Base-by-base conservation (phyloP, 257 asterid species). In the Striga asiatica region DNA sequence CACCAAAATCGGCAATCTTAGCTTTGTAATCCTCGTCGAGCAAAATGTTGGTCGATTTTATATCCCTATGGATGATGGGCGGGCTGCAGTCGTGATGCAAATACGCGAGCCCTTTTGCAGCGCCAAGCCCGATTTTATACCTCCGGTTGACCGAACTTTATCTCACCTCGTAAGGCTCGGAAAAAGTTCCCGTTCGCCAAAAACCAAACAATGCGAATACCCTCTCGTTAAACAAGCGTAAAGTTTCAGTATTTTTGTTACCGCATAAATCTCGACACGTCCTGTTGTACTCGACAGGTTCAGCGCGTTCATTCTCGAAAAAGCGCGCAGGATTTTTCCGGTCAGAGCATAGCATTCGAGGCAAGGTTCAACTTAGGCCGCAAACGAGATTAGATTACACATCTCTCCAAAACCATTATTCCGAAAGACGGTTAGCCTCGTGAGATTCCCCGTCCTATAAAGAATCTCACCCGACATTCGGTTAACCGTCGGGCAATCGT, bases 71-170 rank as follows among this genome's bases (percentile, higher is more conserved):
- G 39, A 89, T 74, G 47, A 89, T 80, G 8, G 80, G 68, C 3
- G 91, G 93, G 66, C 62, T 68, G 60, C 93, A 87, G 61, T 87
- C 98, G 48, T 81, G 89, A 57, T 91, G 98, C 50, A 91, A 57
- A 54, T 91, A 91, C 3, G 96, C 83, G 14, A 91, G 68, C 49
- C 96, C 98, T 71, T 87, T 91, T 1, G 98, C 98, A 18, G 94
- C 81, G 16, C 98, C 96, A 2, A 89, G 51, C 1, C 94, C 96
- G 3, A 89, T 81, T 61, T 52, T 69, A 35, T 83, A 75, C 56
- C 98, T 57, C 93, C 0, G 89, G 58, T 56, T 12, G 68, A 4
- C 95, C 94, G 42, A 41, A 65, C 76, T 87, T 84, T 47, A 76
- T 58, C 52, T 87, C 88, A 19, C 79, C 60, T 29, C 77, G 95